Evolutionary conservation across 2,329 filamentous ascomycete genomes (phyloP).

Genomic region (Phialophora expanda): DNA sequence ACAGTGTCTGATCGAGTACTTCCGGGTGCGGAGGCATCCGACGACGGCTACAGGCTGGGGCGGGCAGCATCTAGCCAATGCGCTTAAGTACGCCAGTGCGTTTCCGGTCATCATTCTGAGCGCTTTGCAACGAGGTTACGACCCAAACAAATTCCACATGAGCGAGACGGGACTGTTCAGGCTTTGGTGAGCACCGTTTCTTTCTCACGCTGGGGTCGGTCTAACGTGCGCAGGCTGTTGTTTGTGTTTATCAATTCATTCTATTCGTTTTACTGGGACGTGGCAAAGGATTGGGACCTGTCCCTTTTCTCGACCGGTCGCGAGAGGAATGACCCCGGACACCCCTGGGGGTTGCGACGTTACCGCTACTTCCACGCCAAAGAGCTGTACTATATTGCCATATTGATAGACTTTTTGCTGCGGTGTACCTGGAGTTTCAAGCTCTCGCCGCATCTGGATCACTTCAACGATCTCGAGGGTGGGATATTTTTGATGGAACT

Average conservation of each 20-base stretch:
- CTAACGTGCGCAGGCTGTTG: conserved; percentile 62
- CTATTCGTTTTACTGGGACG: conserved; percentile 99
- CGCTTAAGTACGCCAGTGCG: conserved; percentile 89
- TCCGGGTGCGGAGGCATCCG: conserved; percentile 66
- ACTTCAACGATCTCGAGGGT: conserved; percentile 83
- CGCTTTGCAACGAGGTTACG: conserved; percentile 71
- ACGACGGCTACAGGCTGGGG: conserved; percentile 67
- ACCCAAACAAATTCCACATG: conserved; percentile 58
- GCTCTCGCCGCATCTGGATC: conserved; percentile 79
- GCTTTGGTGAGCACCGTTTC: conserved; percentile 54
- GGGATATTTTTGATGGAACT: conserved; percentile 87
- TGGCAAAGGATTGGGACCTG: conserved; percentile 95
- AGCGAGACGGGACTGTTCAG: conserved; percentile 62
- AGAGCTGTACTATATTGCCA: conserved; percentile 80
- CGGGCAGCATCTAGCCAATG: conserved; percentile 89
- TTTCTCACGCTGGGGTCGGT: not conserved
- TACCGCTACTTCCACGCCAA: conserved; percentile 74
- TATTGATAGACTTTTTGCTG: conserved; percentile 77
- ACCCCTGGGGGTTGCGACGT: conserved; percentile 78
- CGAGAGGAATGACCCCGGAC: conserved; percentile 65
- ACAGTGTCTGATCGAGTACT: conserved; percentile 89
- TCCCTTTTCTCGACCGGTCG: conserved; percentile 71
- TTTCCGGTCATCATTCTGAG: conserved; percentile 88
- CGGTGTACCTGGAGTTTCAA: conserved; percentile 92
- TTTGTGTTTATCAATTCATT: conserved; percentile 81